These are phyloP conservation scores for Penstemon barbatus DNA, from an alignment of 257 asterid species.

Conservation along the genomic window DNA sequence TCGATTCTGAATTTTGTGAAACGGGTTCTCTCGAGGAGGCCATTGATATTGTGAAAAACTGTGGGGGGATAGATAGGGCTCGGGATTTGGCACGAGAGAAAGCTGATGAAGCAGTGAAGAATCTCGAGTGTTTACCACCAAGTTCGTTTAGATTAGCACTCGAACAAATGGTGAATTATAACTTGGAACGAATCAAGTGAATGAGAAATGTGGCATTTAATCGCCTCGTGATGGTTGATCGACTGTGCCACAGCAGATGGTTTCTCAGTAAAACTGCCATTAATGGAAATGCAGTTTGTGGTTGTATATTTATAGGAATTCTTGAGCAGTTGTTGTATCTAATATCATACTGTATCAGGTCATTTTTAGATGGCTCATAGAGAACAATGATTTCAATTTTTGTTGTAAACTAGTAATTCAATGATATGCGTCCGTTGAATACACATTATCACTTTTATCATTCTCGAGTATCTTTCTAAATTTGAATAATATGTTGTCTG, in stretches of 20 bases:
- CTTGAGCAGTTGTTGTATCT: slow-evolving; percentile 29
- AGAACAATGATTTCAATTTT: slow-evolving; percentile 32
- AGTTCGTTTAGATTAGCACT: slow-evolving; percentile 58
- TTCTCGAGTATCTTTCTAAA: too few relatives aligned
- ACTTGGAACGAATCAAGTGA: slow-evolving; percentile 72
- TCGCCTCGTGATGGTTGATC: background rate
- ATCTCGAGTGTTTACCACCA: slow-evolving; percentile 62
- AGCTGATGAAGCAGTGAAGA: slow-evolving; percentile 63
- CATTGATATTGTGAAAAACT: slow-evolving; percentile 54
- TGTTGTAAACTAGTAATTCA: slow-evolving; percentile 35
- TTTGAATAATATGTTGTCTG: too few relatives aligned
- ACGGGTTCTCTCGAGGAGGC: slow-evolving; percentile 83
- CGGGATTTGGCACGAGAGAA: slow-evolving; percentile 73
- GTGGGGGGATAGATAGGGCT: slow-evolving; percentile 78
- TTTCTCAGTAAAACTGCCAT: slow-evolving; percentile 9
- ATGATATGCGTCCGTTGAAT: too few relatives aligned
- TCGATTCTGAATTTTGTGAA: slow-evolving; percentile 79
- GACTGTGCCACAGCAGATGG: slow-evolving; percentile 10
- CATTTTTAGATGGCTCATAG: slow-evolving; percentile 33
- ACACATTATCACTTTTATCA: too few relatives aligned
- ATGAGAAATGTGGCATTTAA: slow-evolving; percentile 12
- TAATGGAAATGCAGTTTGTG: slow-evolving; percentile 1
- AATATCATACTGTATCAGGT: slow-evolving; percentile 29
- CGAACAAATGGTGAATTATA: slow-evolving; percentile 74
- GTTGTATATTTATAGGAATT: slow-evolving; percentile 35